Conservation (phyloP, 2,329 filamentous ascomycete genomes). For the Fusarium sp. region DNA sequence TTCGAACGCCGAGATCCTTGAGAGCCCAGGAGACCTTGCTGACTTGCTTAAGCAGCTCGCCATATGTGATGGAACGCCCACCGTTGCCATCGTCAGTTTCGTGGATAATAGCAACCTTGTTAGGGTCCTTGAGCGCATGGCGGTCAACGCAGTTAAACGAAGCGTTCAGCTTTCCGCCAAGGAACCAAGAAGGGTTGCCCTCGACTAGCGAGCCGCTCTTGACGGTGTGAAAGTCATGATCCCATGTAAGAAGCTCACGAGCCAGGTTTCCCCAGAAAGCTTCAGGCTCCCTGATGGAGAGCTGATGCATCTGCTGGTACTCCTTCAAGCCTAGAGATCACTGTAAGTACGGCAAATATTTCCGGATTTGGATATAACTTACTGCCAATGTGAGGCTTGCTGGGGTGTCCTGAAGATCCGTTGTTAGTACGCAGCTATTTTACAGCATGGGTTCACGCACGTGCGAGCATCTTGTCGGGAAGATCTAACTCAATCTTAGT, state of each 20-base stretch:
- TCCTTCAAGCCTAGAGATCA: slow-evolving; percentile 62
- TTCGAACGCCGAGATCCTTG: slow-evolving; percentile 91
- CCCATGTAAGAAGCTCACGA: slow-evolving; percentile 87
- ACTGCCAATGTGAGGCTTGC: slow-evolving; percentile 35
- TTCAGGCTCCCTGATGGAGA: slow-evolving; percentile 86
- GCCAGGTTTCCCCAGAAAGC: slow-evolving; percentile 87
- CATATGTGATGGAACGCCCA: slow-evolving; percentile 86
- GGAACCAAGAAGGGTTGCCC: slow-evolving; percentile 91
- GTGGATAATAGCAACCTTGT: slow-evolving; percentile 93
- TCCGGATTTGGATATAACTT: neutral
- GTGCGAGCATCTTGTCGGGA: slow-evolving; percentile 34
- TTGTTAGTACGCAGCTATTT: slow-evolving; percentile 4
- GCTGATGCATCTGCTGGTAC: slow-evolving; percentile 70
- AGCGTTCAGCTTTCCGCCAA: slow-evolving; percentile 89
- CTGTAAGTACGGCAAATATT: neutral
- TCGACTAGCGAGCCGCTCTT: slow-evolving; percentile 75
- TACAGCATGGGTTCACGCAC: slow-evolving; percentile 15
- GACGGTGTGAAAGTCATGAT: slow-evolving; percentile 87
- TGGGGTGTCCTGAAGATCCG: slow-evolving; percentile 23
- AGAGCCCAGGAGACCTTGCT: slow-evolving; percentile 83
- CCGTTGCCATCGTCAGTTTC: slow-evolving; percentile 90
- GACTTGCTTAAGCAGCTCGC: slow-evolving; percentile 88
- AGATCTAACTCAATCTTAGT: slow-evolving; percentile 14
- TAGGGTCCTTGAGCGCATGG: slow-evolving; percentile 87
- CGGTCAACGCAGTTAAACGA: slow-evolving; percentile 96